Percentiles rank a stretch among this genome's conserved stretches.
Conservation (phyloP, 768 basidiomycete genomes). For the Clitopilus passeckerianus region DNA sequence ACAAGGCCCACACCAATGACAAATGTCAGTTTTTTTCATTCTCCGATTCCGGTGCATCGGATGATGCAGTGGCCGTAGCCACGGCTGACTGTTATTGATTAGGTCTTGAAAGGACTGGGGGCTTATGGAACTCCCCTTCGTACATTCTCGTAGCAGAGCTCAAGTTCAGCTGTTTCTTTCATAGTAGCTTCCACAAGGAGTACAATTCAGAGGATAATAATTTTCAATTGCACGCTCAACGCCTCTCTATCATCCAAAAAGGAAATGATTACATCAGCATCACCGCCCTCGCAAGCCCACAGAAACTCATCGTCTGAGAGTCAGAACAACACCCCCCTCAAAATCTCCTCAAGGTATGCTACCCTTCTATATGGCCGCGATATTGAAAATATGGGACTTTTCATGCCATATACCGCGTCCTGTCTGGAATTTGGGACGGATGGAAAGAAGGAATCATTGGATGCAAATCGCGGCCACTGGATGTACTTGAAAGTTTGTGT, state of each 20-base stretch:
- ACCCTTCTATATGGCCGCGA: background rate
- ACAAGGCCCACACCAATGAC: constrained; percentile 11
- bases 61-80: background rate
- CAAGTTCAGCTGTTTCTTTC: too few species aligned
- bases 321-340: background rate
- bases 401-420: background rate
- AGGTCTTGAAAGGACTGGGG: background rate
- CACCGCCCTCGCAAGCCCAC: background rate
- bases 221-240: too few species aligned
- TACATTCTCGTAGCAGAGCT: background rate
- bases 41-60: constrained; percentile 21
- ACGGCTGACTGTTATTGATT: background rate
- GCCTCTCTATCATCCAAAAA: background rate
- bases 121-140: too few species aligned
- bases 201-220: too few species aligned
- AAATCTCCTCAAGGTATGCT: background rate
- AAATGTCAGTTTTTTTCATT: constrained; percentile 20
- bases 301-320: background rate
- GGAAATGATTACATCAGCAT: background rate
- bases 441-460: background rate
- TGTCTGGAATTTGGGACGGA: background rate
- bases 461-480: background rate
- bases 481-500: background rate
- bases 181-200: too few species aligned
- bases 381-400: background rate